Percentiles rank a stretch among this genome's conserved stretches.
These are phyloP conservation scores for Leccinum obscurum DNA, from an alignment of 768 basidiomycete species.

Conservation along the genomic window DNA sequence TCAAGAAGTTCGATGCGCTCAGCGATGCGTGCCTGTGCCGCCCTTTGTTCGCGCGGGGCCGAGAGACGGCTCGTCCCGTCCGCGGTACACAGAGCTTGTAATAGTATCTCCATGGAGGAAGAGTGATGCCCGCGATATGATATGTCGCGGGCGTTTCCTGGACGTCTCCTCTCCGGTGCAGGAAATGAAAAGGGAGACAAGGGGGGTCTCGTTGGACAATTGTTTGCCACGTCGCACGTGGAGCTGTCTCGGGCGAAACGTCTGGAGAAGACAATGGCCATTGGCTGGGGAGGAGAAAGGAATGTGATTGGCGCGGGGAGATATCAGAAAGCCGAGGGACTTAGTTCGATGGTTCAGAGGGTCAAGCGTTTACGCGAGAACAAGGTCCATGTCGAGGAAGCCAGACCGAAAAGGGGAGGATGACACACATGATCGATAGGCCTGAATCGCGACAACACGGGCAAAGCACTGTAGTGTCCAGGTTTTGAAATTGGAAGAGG, in stretches of 20 bases:
- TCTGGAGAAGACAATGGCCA: conserved; percentile 1
- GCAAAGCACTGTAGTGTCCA: not conserved
- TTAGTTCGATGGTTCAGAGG: conserved; percentile 7
- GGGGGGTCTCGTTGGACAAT: not conserved
- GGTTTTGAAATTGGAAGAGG: conserved; percentile 27
- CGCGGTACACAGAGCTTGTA: not conserved
- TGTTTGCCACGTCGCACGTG: conserved; percentile 11
- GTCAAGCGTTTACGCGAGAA: conserved; percentile 11
- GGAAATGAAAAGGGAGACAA: not conserved
- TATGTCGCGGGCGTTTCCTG: not conserved
- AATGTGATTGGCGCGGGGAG: not conserved
- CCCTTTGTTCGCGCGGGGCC: conserved; percentile 7
- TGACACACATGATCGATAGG: conserved; percentile 12
- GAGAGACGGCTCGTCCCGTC: not conserved
- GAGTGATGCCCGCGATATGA: conserved; percentile 4
- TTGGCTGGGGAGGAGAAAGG: conserved; percentile 5
- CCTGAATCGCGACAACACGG: conserved; percentile 7
- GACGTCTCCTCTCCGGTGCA: not conserved
- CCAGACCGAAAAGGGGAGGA: conserved; percentile 10
- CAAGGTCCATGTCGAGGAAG: conserved; percentile 27
- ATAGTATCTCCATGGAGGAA: conserved; percentile 11
- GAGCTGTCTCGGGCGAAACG: conserved; percentile 16
- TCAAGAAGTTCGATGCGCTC: not conserved
- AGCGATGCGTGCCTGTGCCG: not conserved
- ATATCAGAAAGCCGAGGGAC: conserved; percentile 5